Evolutionary conservation across 2,329 filamentous ascomycete species (phyloP).

Genomic region (Botryotinia narcissicola): DNA sequence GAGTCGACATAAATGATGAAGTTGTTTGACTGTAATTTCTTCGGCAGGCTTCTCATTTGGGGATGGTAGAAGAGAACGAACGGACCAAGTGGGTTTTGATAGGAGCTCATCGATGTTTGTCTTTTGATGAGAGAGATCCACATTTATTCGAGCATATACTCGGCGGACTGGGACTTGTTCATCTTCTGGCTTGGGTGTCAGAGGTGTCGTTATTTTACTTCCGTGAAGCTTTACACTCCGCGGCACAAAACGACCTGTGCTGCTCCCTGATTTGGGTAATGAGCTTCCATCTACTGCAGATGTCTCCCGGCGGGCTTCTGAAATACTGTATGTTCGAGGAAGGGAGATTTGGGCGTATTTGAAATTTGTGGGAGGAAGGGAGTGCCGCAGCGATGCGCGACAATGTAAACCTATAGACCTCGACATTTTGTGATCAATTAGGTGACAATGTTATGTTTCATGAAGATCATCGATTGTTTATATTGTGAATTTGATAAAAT

Average conservation of each 20-base stretch:
- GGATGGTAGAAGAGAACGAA: slow-evolving; percentile 66
- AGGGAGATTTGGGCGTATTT: not conserved
- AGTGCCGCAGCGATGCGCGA: slow-evolving; percentile 21
- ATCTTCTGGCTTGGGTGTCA: slow-evolving; percentile 13
- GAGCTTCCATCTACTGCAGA: not conserved
- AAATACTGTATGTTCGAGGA: slow-evolving; percentile 3
- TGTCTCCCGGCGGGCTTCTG: not conserved
- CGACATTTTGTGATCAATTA: not conserved
- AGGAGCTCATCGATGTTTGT: slow-evolving; percentile 48
- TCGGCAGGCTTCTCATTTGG: slow-evolving; percentile 24
- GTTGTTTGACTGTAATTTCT: slow-evolving; percentile 57
- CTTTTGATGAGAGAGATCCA: slow-evolving; percentile 12
- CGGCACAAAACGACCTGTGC: not conserved
- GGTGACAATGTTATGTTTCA: not conserved
- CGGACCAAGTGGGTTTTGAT: slow-evolving; percentile 77
- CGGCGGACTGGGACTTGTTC: not conserved
- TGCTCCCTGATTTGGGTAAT: not conserved
- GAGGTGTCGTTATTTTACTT: slow-evolving; percentile 2
- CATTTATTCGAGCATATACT: not conserved
- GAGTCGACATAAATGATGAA: slow-evolving; percentile 82
- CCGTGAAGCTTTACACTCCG: slow-evolving; percentile 16
- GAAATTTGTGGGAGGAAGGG: not conserved
- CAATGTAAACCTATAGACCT: slow-evolving; percentile 27
- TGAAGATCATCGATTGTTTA: not conserved
- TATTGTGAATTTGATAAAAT: not conserved